Conservation (phyloP, 306 rosid genomes). For the Cucumis melo region DNA sequence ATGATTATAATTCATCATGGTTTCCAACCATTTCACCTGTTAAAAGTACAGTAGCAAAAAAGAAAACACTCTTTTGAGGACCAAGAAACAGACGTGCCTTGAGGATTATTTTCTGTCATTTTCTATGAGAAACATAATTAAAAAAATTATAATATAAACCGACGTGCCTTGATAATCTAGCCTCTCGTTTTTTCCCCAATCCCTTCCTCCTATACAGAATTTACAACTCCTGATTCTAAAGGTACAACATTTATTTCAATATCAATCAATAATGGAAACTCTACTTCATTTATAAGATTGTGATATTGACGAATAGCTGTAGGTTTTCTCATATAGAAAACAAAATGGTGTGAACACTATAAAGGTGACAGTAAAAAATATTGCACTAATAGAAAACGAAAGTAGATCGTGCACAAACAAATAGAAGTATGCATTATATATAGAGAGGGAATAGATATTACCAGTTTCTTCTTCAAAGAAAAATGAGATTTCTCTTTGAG, state of each 20-base stretch:
- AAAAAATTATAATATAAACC: not conserved
- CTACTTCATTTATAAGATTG: not conserved
- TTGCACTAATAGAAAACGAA: not conserved
- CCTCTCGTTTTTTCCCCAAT: not conserved
- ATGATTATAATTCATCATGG: conserved; percentile 65
- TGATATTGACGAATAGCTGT: not conserved
- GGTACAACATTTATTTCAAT: not conserved
- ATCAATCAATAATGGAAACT: not conserved
- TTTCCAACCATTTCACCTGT: conserved; percentile 29
- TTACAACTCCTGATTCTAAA: not conserved
- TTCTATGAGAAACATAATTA: not conserved
- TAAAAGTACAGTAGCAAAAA: conserved; percentile 14
- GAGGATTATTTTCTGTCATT: not conserved
- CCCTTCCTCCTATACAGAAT: not conserved
- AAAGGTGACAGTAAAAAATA: not conserved
- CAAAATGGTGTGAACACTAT: not conserved
- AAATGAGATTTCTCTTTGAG: conserved; percentile 55
- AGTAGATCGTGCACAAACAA: not conserved
- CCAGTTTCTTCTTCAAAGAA: conserved; percentile 64
- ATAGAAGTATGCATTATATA: not conserved
- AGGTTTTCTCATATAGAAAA: not conserved
- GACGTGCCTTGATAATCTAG: not conserved
- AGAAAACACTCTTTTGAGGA: not conserved
- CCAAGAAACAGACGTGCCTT: conserved; percentile 2
- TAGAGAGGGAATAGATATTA: conserved; percentile 6